These are phyloP conservation scores for Crataegus laevigata DNA, from an alignment of 306 rosid genomes.

Conservation along the genomic window DNA sequence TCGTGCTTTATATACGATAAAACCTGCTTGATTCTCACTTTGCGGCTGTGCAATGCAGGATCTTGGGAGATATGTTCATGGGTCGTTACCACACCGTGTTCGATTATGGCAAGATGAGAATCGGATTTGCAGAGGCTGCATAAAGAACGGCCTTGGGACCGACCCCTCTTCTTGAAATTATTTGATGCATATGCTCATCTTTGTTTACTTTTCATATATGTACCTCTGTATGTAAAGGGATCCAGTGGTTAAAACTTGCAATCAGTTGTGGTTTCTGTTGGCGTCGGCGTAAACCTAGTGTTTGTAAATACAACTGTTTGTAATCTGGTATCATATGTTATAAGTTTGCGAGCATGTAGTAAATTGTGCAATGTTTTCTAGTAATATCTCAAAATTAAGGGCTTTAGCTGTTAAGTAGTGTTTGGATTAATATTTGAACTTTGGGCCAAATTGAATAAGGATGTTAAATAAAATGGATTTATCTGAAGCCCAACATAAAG, in stretches of 20 bases:
- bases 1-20: not conserved
- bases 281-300: not conserved
- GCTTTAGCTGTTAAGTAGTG: not conserved
- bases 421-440: no score
- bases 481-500: no score
- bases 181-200: not conserved
- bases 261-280: not conserved
- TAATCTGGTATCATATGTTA: not conserved
- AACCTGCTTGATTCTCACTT: constrained; percentile 18
- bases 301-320: constrained; percentile 4
- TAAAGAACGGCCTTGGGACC: constrained; percentile 17
- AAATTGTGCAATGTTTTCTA: not conserved
- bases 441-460: no score
- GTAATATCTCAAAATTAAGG: not conserved
- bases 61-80: constrained; percentile 91
- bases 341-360: not conserved
- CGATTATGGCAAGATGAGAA: constrained; percentile 61
- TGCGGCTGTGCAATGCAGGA: constrained; percentile 46
- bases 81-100: constrained; percentile 85
- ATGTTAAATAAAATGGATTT: no score
- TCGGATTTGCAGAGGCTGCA: constrained; percentile 88
- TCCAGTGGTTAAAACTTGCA: not conserved
- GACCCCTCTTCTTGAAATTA: not conserved
- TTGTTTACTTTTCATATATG: not conserved
- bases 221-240: not conserved